Percentiles rank a stretch among this genome's conserved stretches.
These are phyloP conservation scores for Lachnellula subtilissima DNA, from an alignment of 2,329 filamentous ascomycete species.

Conservation along the genomic window DNA sequence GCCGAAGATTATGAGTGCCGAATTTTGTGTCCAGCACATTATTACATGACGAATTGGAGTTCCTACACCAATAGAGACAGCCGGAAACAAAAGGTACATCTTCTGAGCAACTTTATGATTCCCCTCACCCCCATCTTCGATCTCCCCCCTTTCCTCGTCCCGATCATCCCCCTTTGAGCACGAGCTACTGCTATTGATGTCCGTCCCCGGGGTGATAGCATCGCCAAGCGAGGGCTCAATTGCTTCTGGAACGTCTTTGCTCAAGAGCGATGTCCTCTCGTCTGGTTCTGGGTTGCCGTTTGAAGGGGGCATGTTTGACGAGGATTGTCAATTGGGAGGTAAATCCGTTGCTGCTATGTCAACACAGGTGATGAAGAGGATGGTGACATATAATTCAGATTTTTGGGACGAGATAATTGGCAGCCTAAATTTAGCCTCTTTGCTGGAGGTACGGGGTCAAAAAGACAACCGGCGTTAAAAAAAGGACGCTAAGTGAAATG, in stretches of 20 bases:
- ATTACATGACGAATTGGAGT: neutral
- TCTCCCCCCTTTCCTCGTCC: conserved; percentile 14
- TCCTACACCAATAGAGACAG: conserved; percentile 56
- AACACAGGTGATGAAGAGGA: too few species aligned
- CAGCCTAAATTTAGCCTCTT: too few species aligned
- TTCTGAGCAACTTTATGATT: conserved; percentile 32
- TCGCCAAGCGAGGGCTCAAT: neutral
- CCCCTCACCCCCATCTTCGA: conserved; percentile 15
- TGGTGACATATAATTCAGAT: too few species aligned
- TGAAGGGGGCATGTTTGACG: too few species aligned
- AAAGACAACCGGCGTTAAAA: too few species aligned
- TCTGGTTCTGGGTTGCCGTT: neutral
- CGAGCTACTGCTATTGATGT: neutral
- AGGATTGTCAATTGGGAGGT: too few species aligned
- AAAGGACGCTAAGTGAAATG: too few species aligned
- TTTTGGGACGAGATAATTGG: too few species aligned
- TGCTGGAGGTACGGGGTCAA: too few species aligned
- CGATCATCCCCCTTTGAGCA: neutral
- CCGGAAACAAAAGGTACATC: conserved; percentile 56
- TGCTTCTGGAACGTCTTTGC: neutral
- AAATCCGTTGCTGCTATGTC: too few species aligned
- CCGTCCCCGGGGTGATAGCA: neutral
- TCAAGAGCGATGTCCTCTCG: conserved; percentile 5
- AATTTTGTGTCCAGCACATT: neutral
- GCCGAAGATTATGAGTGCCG: too few species aligned